These are phyloP conservation scores for Hydnum rufescens DNA, from an alignment of 768 basidiomycete species.

Conservation along the genomic window DNA sequence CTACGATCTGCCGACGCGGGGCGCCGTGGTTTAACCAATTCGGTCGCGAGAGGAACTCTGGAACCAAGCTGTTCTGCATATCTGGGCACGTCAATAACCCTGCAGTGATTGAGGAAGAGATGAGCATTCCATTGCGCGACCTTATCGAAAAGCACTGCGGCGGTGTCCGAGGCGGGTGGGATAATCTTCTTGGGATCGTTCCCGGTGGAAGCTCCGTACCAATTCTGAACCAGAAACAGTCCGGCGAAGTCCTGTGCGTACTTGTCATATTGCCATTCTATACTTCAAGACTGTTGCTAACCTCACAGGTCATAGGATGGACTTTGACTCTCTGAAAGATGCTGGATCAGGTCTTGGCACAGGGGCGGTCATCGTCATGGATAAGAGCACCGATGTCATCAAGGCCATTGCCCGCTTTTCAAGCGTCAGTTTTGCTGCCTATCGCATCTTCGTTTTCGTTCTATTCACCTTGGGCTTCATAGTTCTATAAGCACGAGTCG, in stretches of 20 bases:
- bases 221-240: constrained; percentile 64
- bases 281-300: not conserved
- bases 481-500: constrained; percentile 98
- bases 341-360: constrained; percentile 93
- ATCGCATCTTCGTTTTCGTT: constrained; percentile 1
- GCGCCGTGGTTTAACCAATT: constrained; percentile 81
- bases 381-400: constrained; percentile 91
- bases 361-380: constrained; percentile 97
- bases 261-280: not conserved
- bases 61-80: constrained; percentile 94
- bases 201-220: constrained; percentile 93
- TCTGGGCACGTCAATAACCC: constrained; percentile 97
- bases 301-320: constrained; percentile 53
- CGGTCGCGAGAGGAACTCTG: constrained; percentile 79
- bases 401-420: constrained; percentile 87
- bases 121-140: constrained; percentile 90
- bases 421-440: constrained; percentile 25
- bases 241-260: constrained; percentile 73
- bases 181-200: constrained; percentile 90
- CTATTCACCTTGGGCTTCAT: not conserved
- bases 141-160: constrained; percentile 94
- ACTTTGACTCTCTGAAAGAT: constrained; percentile 94
- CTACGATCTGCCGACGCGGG: constrained; percentile 86
- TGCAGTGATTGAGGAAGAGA: constrained; percentile 95
- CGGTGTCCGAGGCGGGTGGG: constrained; percentile 87